phyloP scores from a whole-genome alignment of 352 stramenopile genomes.

The Hyaloperonospora arabidopsidis region DNA sequence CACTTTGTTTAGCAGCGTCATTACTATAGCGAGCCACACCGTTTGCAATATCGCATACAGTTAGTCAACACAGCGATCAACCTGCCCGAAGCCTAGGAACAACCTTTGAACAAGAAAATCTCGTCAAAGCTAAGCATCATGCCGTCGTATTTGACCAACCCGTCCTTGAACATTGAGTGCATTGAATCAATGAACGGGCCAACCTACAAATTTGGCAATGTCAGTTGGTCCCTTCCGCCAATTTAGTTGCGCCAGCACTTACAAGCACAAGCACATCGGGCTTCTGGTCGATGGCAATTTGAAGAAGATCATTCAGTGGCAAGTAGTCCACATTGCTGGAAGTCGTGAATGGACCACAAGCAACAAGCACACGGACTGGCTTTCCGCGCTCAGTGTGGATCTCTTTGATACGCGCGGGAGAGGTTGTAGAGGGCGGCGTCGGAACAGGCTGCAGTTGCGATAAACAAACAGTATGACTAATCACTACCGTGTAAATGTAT shows the following conservation, averaged over 20 bases:
- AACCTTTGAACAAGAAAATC: slow-evolving; percentile 83
- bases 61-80: not conserved
- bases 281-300: slow-evolving; percentile 62
- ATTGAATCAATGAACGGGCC: slow-evolving; percentile 95
- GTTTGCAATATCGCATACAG: no score
- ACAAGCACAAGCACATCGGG: slow-evolving; percentile 93
- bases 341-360: slow-evolving; percentile 93
- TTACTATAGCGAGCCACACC: slow-evolving; percentile 33
- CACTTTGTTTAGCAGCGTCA: slow-evolving; percentile 64
- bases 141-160: slow-evolving; percentile 65
- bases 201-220: slow-evolving; percentile 31
- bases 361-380: slow-evolving; percentile 79
- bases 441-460: slow-evolving; percentile 43
- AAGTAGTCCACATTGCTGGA: slow-evolving; percentile 91
- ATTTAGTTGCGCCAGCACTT: slow-evolving; percentile 6
- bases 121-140: slow-evolving; percentile 83
- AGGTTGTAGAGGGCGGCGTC: slow-evolving; percentile 38
- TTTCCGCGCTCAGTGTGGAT: slow-evolving; percentile 37
- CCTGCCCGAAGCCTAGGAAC: not conserved
- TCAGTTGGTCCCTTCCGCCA: not conserved
- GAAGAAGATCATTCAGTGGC: slow-evolving; percentile 91
- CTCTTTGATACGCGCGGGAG: slow-evolving; percentile 39
- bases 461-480: not conserved
- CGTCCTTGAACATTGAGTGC: slow-evolving; percentile 85
- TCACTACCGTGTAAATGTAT: not conserved